Base-by-base conservation (phyloP, 805 yeast genomes). In the Teunomyces funiuensis region DNA sequence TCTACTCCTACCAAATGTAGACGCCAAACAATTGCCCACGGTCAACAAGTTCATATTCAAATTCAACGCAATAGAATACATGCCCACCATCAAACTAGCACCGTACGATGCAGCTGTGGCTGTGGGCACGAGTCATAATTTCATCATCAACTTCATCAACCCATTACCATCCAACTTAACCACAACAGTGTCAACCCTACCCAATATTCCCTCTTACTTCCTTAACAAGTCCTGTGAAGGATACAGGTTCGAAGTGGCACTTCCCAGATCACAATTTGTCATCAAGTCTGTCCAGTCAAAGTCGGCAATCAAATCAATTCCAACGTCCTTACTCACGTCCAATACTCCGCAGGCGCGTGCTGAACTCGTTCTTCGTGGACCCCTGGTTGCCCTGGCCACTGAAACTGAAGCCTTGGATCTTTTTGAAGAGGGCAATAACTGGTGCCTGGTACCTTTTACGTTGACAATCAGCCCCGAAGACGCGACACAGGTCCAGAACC, bases 361-460 rank as follows among this genome's bases (percentile, higher is more conserved):
- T 1, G 75, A 69, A 42, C 37, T 55, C 19, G 46, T 61, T 18
- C 44, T 59, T 34, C 42, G 73, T 10, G 31, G 29, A 4, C 46
- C 39, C 19, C 34, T 25, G 14, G 11, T n/a, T n/a, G n/a, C n/a
- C n/a, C n/a, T n/a, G n/a, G n/a, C n/a, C n/a, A n/a, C n/a, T n/a
- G n/a, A n/a, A n/a, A 37, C 40, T 3, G 46, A 43, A n/a, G 33
- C 40, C 18, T 33, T 43, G 34, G 49, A 44, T 3, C 49, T 54
- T 30, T 50, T 51, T 2, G 65, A 58, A 6, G 19, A 43, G 9
- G 63, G 65, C 3, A 46, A 51, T 19, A 66, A 67, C 44, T 69
- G 74, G 74, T 57, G 46, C 26, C 61, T 57, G 43, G 38, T 66
- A 4, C 73, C 73, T 3, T 44, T 69, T 16, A 47, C 55, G 2